phyloP scores from a whole-genome alignment of 371 early-diverging fungal species.

The Gilbertella persicaria region DNA sequence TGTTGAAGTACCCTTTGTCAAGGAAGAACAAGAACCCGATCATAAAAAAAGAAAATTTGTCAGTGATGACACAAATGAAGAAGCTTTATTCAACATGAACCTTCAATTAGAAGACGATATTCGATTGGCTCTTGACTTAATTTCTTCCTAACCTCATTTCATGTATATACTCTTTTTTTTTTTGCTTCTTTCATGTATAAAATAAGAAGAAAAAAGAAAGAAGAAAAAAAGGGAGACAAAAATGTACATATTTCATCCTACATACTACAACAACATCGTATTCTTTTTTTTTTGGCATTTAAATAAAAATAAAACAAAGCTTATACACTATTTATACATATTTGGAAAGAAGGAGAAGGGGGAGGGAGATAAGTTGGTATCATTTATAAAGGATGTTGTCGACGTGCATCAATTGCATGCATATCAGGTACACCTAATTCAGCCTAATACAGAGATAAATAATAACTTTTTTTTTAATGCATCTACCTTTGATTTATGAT shows the following conservation, averaged over 20 bases:
- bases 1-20: slow-evolving; percentile 26
- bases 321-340: neutral
- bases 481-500: slow-evolving; percentile 4
- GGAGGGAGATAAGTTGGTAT: slow-evolving; percentile 5
- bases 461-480: slow-evolving; percentile 2
- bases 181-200: too few species aligned
- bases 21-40: slow-evolving; percentile 3
- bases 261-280: too few species aligned
- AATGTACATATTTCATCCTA: neutral
- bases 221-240: too few species aligned
- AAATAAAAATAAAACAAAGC: neutral
- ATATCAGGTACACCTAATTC: slow-evolving; percentile 50
- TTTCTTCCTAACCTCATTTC: slow-evolving; percentile 12
- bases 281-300: neutral
- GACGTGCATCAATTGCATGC: slow-evolving; percentile 34
- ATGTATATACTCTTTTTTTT: neutral
- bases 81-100: neutral
- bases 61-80: slow-evolving; percentile 12
- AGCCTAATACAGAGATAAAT: slow-evolving; percentile 19
- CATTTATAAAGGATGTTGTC: neutral
- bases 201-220: too few species aligned
- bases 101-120: slow-evolving; percentile 22
- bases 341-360: neutral
- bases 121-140: slow-evolving; percentile 26
- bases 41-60: slow-evolving; percentile 13